Evolutionary conservation across 2,329 filamentous ascomycete genomes (phyloP), one percentile per base, ranked within the genome.

Genomic region (Lecanicillium sp.): DNA sequence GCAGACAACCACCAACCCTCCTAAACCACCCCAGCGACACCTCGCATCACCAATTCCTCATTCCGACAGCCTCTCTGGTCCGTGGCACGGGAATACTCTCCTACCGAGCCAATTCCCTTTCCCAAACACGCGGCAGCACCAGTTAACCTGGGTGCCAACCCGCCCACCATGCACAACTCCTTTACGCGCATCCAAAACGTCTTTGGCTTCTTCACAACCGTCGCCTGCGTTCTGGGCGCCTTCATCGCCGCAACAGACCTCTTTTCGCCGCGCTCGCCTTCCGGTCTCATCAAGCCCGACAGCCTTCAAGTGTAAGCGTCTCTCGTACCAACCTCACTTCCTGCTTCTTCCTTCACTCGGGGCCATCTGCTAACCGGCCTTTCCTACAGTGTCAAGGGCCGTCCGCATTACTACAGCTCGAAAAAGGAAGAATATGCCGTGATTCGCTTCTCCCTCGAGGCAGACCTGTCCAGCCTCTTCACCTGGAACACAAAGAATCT

Each of bases 401-500:
- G 90, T 9, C 88, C 92, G n/a, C 85, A 96, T 60, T 96, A 96
- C 73, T 95, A 96, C 71, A 85, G 81, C 49, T 71, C 75, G 37
- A 94, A 92, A 62, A 86, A 85, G 63, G 89, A 96, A 64, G 92
- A 98, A 65, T 96, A 95, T 62, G 92, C 90, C 51, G 80, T 92
- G 58, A 83, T 98, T 57, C 83, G 82, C 59, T 98, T 98, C 71
- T 85, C 89, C 54, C 75, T 98, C 43, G 84, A 95, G 55, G 84
- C 89, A 38, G 90, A 98, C 65, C 76, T 98, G 44, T 83, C 80
- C 44, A 83, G 83, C 31, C 85, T 98, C 51, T 96, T 96, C 75
- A 94, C 85, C 56, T 98, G 90, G 92, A 98, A 98, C 72, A 98
- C 94, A 15, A 98, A 98, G 64, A 86, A 96, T 65, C 68, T 98